Evolutionary conservation across 2,329 filamentous ascomycete species (phyloP), one percentile per base, ranked within the genome.

Genomic region (Xylariaceae sp.): DNA sequence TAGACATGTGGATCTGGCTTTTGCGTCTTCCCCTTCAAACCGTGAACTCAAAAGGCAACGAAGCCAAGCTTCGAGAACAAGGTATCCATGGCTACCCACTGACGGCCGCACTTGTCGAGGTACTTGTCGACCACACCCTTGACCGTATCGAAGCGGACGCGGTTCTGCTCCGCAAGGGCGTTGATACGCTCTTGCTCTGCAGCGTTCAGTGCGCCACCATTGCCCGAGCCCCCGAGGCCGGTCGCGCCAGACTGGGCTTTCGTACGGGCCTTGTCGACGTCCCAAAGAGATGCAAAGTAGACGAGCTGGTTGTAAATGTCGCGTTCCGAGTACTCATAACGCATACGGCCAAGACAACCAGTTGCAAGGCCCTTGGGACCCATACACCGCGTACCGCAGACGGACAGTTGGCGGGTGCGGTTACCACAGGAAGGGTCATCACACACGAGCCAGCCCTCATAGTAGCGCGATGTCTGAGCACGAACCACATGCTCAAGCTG

Each of bases 221-320:
- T 64, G 11, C 62, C 66, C 11, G 59, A 59, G 44, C 63, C 66
- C 3, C 60, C 64, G 12, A 62, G 57, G 4, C 59, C 70, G 44
- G 76, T 80, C 29, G 74, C 75, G 6, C 74, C 73, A n/a, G 72
- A 75, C 45, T 69, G 72, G 26, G 76, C 80, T 59, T 74, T 77
- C 45, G 65, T 66, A 60, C 83, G 82, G 11, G 87, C 87, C 73
- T 89, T 90, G 59, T 97, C 91, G 2, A 95, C 87, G 71, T 99
- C 91, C 77, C 91, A 99, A 53, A 97, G 73, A 47, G 80, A 80
- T 32, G 87, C 81, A 69, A 91, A 88, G 74, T 96, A 99, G 52
- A 97, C 74, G 41, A 99, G 78, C 73, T 99, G 94, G 71, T 95
- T 97, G 74, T 96, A 97, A 56, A 97, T 80, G 65, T 87, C 86